Evolutionary conservation across 352 stramenopile genomes (phyloP).

Genomic region (Globisporangium parvum): DNA sequence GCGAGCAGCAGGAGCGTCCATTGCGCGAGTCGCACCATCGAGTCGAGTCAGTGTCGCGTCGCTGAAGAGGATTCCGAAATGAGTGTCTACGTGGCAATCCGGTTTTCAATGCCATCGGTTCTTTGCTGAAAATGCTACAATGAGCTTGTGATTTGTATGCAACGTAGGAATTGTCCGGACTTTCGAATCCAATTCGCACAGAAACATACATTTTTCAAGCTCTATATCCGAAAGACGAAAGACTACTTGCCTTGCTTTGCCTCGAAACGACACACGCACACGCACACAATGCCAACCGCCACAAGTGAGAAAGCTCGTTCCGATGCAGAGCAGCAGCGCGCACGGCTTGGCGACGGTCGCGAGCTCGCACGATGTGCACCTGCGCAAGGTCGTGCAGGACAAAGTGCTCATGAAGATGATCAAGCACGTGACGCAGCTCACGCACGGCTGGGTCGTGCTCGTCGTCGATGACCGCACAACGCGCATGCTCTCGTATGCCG

Average conservation of each 20-base stretch:
- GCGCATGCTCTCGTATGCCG: slow-evolving; percentile 89
- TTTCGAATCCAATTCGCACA: too few species aligned
- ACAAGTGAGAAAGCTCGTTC: not conserved
- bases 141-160: not conserved
- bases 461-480: slow-evolving; percentile 94
- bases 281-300: not conserved
- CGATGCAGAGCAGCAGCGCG: not conserved
- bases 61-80: not conserved
- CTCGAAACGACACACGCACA: not conserved
- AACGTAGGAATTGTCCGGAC: not conserved
- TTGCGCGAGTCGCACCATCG: slow-evolving; percentile 31
- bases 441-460: slow-evolving; percentile 87
- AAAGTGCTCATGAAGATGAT: slow-evolving; percentile 82
- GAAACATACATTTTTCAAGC: not conserved
- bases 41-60: not conserved
- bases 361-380: slow-evolving; percentile 48
- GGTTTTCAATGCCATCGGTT: too few species aligned
- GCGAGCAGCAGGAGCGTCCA: slow-evolving; percentile 34
- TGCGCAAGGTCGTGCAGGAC: slow-evolving; percentile 74
- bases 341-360: slow-evolving; percentile 18
- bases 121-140: not conserved
- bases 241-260: too few species aligned
- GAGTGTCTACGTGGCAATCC: not conserved
- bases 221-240: too few species aligned
- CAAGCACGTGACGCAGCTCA: slow-evolving; percentile 71